Base-by-base conservation (phyloP, 768 basidiomycete genomes). In the Rhizopogon salebrosus region DNA sequence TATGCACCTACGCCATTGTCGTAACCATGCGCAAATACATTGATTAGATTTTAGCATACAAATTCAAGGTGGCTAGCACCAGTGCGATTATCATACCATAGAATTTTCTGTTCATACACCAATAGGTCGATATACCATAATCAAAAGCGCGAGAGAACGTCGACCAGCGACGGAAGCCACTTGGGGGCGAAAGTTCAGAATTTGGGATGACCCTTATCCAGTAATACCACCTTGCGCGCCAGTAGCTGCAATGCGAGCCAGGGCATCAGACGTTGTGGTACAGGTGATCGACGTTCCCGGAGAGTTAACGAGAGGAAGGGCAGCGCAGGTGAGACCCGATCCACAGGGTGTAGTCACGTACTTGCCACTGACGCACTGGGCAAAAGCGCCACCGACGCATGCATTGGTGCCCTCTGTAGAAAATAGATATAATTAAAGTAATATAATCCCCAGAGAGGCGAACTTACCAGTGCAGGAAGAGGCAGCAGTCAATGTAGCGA, bases 271-370 rank as follows among this genome's bases (percentile, higher is more conserved):
- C 24, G 60, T 27, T 1, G 78, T 80, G 14, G 72, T 74, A 66
- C 81, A 83, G 11, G 77, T 69, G 54, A 82, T 69, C 6, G 75
- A 77, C 11, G 80, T 81, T 38, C 80, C 82, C 10, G 72, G 52
- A 27, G 65, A 70, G 66, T 80, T 80, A 51, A 82, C 80, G 23
- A 83, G 72, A 23, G 81, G 80, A 42, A 82, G 73, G 4, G 79
- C 80, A 27, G 71, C 71, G 48, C 80, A 82, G 4, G 64, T 67
- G 27, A 66, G 55, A 6, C 62, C 58, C 3, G 49, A 58, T 1
- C 59, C 64, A 51, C 73, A 74, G 14, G 60, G 63, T 67, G 23
- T 53, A n/a, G 56, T 41, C 38, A 67, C 67, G 48, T 67, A 73
- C 45, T 64, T 59, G 53, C 78, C 78, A 41, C 61, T 62, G 3